These are phyloP conservation scores for Zymoseptoria brevis DNA, from an alignment of 2,329 filamentous ascomycete genomes.

Conservation along the genomic window DNA sequence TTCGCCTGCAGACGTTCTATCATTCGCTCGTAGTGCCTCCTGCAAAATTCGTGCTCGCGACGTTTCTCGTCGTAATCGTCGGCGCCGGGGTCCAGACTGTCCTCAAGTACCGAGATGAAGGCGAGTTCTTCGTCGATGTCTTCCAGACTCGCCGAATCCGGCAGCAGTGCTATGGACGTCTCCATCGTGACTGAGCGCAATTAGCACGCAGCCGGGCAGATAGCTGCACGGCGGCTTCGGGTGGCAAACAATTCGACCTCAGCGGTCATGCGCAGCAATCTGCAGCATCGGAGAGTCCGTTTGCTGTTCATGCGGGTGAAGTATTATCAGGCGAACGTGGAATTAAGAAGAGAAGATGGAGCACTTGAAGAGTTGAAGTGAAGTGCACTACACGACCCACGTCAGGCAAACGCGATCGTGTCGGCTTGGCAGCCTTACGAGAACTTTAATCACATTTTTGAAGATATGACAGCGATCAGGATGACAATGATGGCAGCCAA, in stretches of 20 bases:
- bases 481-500: neutral
- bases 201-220: neutral
- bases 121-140: conserved; percentile 29
- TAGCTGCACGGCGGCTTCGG: neutral
- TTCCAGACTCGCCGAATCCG: conserved; percentile 6
- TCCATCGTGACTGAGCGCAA: neutral
- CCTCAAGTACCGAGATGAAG: conserved; percentile 26
- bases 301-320: neutral
- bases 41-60: conserved; percentile 17
- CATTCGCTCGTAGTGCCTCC: conserved; percentile 1
- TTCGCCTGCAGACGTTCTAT: conserved; percentile 3
- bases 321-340: neutral
- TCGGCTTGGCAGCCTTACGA: neutral
- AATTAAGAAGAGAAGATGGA: neutral
- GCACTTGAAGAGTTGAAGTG: neutral
- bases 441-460: neutral
- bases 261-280: neutral
- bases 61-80: conserved; percentile 23
- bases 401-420: neutral
- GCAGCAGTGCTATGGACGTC: neutral
- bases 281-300: neutral
- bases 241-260: neutral
- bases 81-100: conserved; percentile 25
- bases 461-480: neutral
- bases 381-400: neutral